Base-by-base conservation (phyloP, 1,284 basidiomycete species). In the Xanthoconium separans region DNA sequence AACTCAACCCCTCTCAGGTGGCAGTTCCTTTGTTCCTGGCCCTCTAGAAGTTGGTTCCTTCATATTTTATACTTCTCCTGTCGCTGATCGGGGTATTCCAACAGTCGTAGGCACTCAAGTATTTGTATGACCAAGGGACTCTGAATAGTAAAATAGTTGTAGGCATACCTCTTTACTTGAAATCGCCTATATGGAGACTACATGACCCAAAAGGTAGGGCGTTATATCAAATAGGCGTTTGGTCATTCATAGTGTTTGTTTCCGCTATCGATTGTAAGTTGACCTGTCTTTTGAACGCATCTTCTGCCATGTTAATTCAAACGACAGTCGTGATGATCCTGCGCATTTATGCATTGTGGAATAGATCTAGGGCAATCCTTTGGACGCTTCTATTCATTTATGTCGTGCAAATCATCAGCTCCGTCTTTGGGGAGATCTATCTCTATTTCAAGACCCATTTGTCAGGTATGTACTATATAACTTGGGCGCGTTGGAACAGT, bases 181-280 rank as follows among this genome's bases (percentile, higher is more conserved):
- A n/a, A n/a, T n/a, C n/a, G 9, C 29, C 27, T n/a, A 12, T 16
- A n/a, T 1, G 11, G 20, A n/a, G 3, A 12, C 2, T 7, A 44
- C 7, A 9, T 10, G 10, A 11, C 16, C 4, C 15, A 9, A 12
- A 9, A 44, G 27, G 43, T 9, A 30, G 6, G n/a, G 29, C 2
- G 22, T 3, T 44, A 2, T 13, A 2, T 6, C 11, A 30, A 2
- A 3, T 8, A 1, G 3, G 2, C 13, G 0, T 1, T 8, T 44
- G 29, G 29, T 1, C 2, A 9, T 30, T 13, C 18, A 2, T 7
- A 18, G 9, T 18, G 11, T 44, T 44, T 4, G 0, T 44, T 30
- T 2, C 5, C 13, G 43, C 43, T 13, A 4, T 11, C 15, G n/a
- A 44, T 20, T 4, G 43, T 44, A 11, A 44, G 43, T 13, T 13